A percentile compares a stretch with the other conserved stretches of the same genome.
phyloP scores from a whole-genome alignment of 2,329 filamentous ascomycete species.

The Aspergillus melleus region DNA sequence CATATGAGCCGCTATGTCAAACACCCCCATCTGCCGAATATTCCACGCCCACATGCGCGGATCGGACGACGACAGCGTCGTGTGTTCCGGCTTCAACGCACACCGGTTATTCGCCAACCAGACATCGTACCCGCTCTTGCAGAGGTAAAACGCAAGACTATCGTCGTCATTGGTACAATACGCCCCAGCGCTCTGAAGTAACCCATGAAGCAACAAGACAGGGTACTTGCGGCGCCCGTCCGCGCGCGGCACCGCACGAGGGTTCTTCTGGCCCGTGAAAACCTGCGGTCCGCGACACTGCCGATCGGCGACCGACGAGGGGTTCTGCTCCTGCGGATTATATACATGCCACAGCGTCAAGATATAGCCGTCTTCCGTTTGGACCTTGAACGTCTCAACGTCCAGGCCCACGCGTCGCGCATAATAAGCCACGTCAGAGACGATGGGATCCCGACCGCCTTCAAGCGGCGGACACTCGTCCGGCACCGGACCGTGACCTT shows the following conservation, averaged over 20 bases:
- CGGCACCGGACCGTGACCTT: conserved; percentile 16
- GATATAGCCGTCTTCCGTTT: conserved; percentile 92
- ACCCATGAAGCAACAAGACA: conserved; percentile 81
- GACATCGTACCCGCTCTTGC: conserved; percentile 89
- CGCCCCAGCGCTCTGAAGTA: conserved; percentile 83
- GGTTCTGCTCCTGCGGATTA: conserved; percentile 72
- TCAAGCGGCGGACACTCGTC: conserved; percentile 70
- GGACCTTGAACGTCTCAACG: conserved; percentile 76
- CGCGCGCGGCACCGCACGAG: conserved; percentile 21
- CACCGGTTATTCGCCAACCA: conserved; percentile 95
- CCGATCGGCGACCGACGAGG: conserved; percentile 48
- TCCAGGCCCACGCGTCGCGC: conserved; percentile 84
- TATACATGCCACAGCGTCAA: conserved; percentile 88
- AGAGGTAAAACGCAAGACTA: conserved; percentile 86
- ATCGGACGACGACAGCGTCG: conserved; percentile 67
- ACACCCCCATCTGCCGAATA: conserved; percentile 87
- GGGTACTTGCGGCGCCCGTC: conserved; percentile 58
- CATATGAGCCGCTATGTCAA: conserved; percentile 80
- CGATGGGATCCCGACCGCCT: conserved; percentile 74
- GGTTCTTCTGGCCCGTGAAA: conserved; percentile 52
- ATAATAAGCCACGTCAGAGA: conserved; percentile 82
- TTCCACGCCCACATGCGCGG: conserved; percentile 98
- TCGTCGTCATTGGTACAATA: conserved; percentile 90
- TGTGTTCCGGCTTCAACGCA: conserved; percentile 77
- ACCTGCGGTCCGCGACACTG: conserved; percentile 59